Percentiles rank a stretch among this genome's conserved stretches.
Conservation (phyloP, 352 stramenopile species). For the Aphanomyces stellatus region DNA sequence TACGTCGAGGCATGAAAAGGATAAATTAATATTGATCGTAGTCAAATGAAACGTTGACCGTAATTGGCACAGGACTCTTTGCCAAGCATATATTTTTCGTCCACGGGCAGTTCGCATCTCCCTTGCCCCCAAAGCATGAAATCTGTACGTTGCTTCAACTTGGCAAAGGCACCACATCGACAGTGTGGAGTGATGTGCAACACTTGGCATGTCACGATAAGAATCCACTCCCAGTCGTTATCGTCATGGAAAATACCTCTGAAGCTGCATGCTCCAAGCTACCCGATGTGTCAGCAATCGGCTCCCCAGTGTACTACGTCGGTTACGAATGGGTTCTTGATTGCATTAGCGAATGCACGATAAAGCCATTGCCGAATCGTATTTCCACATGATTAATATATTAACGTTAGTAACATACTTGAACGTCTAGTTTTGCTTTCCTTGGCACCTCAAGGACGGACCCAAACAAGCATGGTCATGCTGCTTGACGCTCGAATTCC, state of each 20-base stretch:
- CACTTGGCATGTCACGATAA: slow-evolving; percentile 41
- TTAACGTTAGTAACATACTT: too few relatives aligned
- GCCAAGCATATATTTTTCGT: slow-evolving; percentile 58
- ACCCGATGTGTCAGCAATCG: slow-evolving; percentile 30
- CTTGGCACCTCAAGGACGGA: too few relatives aligned
- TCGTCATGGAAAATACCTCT: slow-evolving; percentile 49
- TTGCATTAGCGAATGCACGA: slow-evolving; percentile 58
- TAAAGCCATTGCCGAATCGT: background rate
- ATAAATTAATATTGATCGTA: too few relatives aligned
- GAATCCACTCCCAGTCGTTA: slow-evolving; percentile 44
- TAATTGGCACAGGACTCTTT: slow-evolving; percentile 65
- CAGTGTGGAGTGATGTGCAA: slow-evolving; percentile 45
- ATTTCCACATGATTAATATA: too few relatives aligned
- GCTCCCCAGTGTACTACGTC: slow-evolving; percentile 41
- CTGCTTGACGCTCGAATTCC: too few relatives aligned
- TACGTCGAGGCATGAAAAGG: too few relatives aligned
- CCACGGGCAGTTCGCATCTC: slow-evolving; percentile 62
- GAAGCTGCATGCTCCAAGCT: background rate
- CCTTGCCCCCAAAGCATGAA: slow-evolving; percentile 58
- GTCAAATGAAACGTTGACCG: background rate
- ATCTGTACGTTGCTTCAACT: slow-evolving; percentile 61
- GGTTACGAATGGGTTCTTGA: slow-evolving; percentile 84
- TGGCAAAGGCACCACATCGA: slow-evolving; percentile 47
- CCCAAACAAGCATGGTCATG: too few relatives aligned
- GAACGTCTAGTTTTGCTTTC: too few relatives aligned